phyloP scores from a whole-genome alignment of 805 yeast species.

The Cyberlindnera mrakii region DNA sequence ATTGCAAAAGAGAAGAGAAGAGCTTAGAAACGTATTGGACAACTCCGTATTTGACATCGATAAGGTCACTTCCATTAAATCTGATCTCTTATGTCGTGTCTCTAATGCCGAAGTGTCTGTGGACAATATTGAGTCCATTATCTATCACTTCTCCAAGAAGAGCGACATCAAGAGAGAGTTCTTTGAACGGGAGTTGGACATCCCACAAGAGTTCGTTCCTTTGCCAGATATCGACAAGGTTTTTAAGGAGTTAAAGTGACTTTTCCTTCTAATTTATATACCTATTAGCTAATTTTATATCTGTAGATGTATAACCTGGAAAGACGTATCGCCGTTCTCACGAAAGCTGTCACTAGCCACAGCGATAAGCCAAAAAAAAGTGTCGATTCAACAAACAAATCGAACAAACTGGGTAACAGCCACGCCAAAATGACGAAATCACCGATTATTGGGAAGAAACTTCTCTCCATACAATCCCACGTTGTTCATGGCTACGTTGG shows the following conservation, averaged over 20 bases:
- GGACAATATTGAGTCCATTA: slow-evolving; percentile 38
- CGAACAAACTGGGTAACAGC: background rate
- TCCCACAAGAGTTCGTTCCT: slow-evolving; percentile 38
- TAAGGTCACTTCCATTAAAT: slow-evolving; percentile 7
- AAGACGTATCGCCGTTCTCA: no score
- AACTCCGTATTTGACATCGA: slow-evolving; percentile 12
- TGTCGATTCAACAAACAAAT: no score
- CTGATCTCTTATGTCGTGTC: slow-evolving; percentile 8
- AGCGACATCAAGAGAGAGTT: slow-evolving; percentile 24
- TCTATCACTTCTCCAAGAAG: slow-evolving; percentile 30
- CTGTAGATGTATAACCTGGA: no score
- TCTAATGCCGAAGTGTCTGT: slow-evolving; percentile 15
- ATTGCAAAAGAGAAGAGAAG: slow-evolving; percentile 8
- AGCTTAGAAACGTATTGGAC: slow-evolving; percentile 5
- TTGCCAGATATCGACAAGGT: slow-evolving; percentile 12
- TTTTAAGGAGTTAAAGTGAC: slow-evolving; percentile 2
- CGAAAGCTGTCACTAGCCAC: no score
- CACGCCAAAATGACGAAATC: background rate
- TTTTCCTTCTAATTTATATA: background rate
- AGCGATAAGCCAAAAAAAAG: no score
- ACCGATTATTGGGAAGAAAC: background rate
- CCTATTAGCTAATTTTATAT: no score
- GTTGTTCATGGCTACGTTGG: slow-evolving; percentile 97
- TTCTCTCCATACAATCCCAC: slow-evolving; percentile 73
- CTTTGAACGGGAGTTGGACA: slow-evolving; percentile 33